Evolutionary conservation across 2,329 filamentous ascomycete genomes (phyloP).

Genomic region (Colletotrichum limetticola): DNA sequence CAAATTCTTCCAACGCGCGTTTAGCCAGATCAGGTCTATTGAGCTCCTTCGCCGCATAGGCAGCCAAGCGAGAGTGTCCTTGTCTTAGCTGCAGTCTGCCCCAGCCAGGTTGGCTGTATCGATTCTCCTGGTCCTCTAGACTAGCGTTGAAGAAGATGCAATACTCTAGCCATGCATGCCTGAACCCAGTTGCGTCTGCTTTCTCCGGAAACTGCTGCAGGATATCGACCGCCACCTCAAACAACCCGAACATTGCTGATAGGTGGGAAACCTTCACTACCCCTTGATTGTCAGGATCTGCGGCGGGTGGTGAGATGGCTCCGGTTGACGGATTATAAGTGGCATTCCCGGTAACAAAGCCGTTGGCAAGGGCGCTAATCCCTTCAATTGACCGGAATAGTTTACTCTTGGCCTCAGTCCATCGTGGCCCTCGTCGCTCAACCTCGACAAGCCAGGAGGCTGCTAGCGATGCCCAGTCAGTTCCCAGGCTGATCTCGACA

Average conservation of each 20-base stretch:
- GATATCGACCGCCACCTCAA: constrained; percentile 64
- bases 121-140: neutral
- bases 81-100: neutral
- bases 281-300: neutral
- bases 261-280: constrained; percentile 60
- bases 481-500: neutral
- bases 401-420: neutral
- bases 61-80: neutral
- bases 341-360: neutral
- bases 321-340: neutral
- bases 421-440: neutral
- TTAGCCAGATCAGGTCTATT: neutral
- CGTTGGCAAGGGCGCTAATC: neutral
- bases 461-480: neutral
- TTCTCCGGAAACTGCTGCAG: neutral
- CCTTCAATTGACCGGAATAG: neutral
- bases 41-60: neutral
- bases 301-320: neutral
- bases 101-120: neutral
- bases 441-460: neutral
- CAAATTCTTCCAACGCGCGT: neutral
- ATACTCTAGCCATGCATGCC: neutral
- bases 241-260: constrained; percentile 66
- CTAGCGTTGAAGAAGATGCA: neutral
- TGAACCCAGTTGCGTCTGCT: neutral